Conservation (phyloP, 1,139 yeast species). For the Dujonia santamariae region DNA sequence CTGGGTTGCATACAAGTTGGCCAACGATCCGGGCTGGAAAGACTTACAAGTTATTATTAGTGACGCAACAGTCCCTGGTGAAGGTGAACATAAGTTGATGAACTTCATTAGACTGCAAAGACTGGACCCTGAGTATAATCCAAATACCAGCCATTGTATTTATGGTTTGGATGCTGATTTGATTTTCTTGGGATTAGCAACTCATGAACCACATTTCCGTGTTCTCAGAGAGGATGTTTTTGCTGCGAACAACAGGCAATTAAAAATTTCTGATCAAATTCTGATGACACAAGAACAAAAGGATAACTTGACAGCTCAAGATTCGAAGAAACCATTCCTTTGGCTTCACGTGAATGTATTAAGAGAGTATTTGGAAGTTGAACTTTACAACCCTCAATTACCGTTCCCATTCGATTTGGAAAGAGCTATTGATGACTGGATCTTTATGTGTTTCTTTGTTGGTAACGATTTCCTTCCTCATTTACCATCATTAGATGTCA, state of each 20-base stretch:
- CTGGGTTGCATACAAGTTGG: conserved; percentile 85
- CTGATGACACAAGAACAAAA: conserved; percentile 62
- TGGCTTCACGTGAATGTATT: conserved; percentile 91
- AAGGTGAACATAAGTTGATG: conserved; percentile 99
- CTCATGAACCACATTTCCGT: conserved; percentile 96
- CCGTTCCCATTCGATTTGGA: conserved; percentile 83
- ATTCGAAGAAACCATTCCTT: conserved; percentile 78
- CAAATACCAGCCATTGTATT: conserved; percentile 89
- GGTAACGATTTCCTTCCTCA: conserved; percentile 99
- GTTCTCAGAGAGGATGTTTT: conserved; percentile 95
- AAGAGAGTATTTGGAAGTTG: conserved; percentile 85
- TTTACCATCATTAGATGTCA: conserved; percentile 87
- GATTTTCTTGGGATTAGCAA: conserved; percentile 90
- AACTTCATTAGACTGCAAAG: conserved; percentile 84
- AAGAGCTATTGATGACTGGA: conserved; percentile 98
- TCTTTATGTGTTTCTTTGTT: conserved; percentile 96
- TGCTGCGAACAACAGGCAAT: conserved; percentile 55
- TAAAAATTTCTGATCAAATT: conserved; percentile 50
- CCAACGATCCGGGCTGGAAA: conserved; percentile 90
- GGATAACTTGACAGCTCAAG: conserved; percentile 50
- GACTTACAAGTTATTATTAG: conserved; percentile 79
- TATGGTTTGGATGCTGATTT: conserved; percentile 98
- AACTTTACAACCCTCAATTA: conserved; percentile 66
- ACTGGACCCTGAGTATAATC: conserved; percentile 79
- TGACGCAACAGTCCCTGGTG: conserved; percentile 98